phyloP scores from a whole-genome alignment of 257 asterid genomes.

The Ballota nigra region DNA sequence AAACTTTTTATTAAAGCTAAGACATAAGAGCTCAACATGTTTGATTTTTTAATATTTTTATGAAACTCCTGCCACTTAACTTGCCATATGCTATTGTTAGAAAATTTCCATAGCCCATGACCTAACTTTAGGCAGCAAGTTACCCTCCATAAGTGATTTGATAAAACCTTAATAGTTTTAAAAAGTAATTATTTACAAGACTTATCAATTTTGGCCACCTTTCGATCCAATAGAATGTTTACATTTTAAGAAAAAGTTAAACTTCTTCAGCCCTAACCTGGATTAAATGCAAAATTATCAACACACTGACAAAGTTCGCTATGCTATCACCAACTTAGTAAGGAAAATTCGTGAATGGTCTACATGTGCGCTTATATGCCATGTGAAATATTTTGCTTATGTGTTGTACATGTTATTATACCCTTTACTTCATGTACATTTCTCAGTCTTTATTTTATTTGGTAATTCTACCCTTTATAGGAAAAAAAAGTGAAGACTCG shows the following conservation, averaged over 20 bases:
- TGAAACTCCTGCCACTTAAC: not conserved
- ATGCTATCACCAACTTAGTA: constrained; percentile 21
- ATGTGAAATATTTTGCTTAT: no score
- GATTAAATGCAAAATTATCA: not conserved
- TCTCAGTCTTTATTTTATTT: no score
- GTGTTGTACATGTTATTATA: no score
- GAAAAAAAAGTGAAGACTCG: no score
- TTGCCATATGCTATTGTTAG: not conserved
- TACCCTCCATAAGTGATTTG: not conserved
- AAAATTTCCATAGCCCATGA: not conserved
- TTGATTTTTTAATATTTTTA: not conserved
- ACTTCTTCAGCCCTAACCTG: constrained; percentile 2
- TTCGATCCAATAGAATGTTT: constrained; percentile 8
- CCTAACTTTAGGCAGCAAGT: constrained; percentile 8
- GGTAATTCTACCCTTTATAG: no score
- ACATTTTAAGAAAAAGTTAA: not conserved
- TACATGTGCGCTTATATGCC: no score
- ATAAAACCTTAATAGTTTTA: not conserved
- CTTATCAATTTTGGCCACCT: constrained; percentile 10
- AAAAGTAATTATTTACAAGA: constrained; percentile 8
- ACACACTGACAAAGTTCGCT: constrained; percentile 3
- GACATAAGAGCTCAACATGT: not conserved
- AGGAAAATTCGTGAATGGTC: no score
- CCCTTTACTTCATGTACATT: no score
- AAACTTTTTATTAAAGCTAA: not conserved